These are phyloP conservation scores for Melampsora americana DNA, from an alignment of 1,284 basidiomycete genomes.

Conservation along the genomic window DNA sequence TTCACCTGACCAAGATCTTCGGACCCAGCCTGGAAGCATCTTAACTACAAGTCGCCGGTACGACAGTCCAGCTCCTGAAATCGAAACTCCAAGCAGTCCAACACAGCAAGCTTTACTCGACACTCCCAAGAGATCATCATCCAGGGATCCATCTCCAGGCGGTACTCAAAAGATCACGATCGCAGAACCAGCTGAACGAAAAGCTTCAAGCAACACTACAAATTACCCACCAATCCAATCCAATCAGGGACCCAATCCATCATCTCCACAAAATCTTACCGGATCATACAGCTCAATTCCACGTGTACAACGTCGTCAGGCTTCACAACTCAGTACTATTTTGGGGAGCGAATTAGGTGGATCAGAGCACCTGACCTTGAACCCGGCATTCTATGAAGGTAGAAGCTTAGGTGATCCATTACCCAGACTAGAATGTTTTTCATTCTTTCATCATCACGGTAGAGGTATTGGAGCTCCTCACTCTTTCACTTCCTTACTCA, in stretches of 20 bases:
- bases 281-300: conserved; percentile 1
- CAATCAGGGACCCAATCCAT: neutral
- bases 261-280: no score
- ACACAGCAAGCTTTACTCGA: neutral
- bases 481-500: conserved; percentile 47
- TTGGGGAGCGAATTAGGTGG: conserved; percentile 5
- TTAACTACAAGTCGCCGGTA: neutral
- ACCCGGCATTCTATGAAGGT: conserved; percentile 23
- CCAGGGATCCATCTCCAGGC: neutral
- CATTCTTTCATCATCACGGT: conserved; percentile 46
- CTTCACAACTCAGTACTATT: neutral
- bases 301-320: neutral
- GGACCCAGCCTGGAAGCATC: neutral
- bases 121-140: neutral
- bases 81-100: neutral
- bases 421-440: conserved; percentile 42
- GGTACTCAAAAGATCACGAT: conserved; percentile 8
- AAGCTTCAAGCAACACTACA: conserved; percentile 5
- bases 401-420: conserved; percentile 18
- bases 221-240: conserved; percentile 34
- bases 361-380: conserved; percentile 5
- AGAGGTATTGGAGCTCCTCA: conserved; percentile 47
- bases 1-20: neutral
- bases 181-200: conserved; percentile 13
- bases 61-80: neutral